Percentiles rank a stretch among this genome's conserved stretches.
Conservation (phyloP, 2,329 filamentous ascomycete species). For the Clarireedia homoeocarpa region DNA sequence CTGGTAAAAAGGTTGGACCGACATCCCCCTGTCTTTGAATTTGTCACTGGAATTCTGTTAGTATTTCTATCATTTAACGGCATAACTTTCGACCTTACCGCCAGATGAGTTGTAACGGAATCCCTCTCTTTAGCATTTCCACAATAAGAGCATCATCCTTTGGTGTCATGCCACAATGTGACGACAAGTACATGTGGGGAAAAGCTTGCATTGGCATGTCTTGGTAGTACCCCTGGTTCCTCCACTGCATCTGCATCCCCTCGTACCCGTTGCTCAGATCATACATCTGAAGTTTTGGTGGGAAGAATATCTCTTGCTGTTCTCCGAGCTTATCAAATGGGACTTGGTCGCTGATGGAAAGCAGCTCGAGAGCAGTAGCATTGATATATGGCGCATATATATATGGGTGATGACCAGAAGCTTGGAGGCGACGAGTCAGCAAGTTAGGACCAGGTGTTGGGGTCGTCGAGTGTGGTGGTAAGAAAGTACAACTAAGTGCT, state of each 20-base stretch:
- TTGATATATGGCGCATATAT: slow-evolving; percentile 8
- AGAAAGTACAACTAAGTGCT: background rate
- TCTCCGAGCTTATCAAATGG: background rate
- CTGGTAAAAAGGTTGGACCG: background rate
- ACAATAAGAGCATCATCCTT: slow-evolving; percentile 1
- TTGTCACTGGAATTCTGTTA: background rate
- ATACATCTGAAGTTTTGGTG: slow-evolving; percentile 1
- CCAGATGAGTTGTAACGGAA: slow-evolving; percentile 4
- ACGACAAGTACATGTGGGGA: background rate
- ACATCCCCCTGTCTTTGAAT: slow-evolving; percentile 5
- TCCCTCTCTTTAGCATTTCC: background rate
- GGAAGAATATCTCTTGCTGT: slow-evolving; percentile 2
- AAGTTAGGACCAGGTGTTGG: background rate
- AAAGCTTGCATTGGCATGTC: background rate
- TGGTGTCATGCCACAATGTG: slow-evolving; percentile 2
- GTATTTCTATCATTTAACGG: background rate
- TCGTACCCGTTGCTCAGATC: slow-evolving; percentile 1
- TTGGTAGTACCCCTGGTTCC: background rate
- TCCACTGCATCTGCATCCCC: slow-evolving; percentile 1
- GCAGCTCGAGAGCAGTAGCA: background rate
- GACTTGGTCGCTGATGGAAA: background rate
- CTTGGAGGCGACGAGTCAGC: slow-evolving; percentile 1
- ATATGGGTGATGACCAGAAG: slow-evolving; percentile 5
- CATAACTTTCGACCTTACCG: background rate
- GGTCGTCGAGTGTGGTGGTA: background rate